Conservation (phyloP, 805 yeast genomes). For the Torulaspora maleeae region DNA sequence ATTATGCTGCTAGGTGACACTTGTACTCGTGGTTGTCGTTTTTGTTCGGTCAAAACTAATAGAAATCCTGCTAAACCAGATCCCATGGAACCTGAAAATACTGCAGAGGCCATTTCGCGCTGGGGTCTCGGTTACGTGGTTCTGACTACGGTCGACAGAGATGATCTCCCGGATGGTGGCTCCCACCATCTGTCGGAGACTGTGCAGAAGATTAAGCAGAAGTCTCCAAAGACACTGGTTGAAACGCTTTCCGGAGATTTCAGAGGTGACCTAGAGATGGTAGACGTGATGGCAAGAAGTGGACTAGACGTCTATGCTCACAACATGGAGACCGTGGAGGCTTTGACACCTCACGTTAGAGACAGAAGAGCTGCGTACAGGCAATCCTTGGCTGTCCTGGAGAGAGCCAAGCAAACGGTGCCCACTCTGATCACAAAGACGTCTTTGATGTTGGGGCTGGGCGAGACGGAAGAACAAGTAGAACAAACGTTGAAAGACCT, state of each 20-base stretch:
- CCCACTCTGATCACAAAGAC: conserved; percentile 84
- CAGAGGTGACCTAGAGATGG: conserved; percentile 82
- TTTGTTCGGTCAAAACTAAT: conserved; percentile 93
- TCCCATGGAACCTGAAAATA: conserved; percentile 94
- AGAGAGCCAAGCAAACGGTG: conserved; percentile 72
- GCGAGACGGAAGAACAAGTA: conserved; percentile 91
- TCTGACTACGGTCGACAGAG: conserved; percentile 94
- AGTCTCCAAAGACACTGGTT: conserved; percentile 86
- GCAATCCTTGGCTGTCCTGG: conserved; percentile 74
- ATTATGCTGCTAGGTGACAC: conserved; percentile 98
- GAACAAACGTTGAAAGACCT: conserved; percentile 70
- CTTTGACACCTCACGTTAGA: conserved; percentile 86
- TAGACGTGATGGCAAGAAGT: conserved; percentile 69
- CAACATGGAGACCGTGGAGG: conserved; percentile 95
- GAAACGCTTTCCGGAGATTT: conserved; percentile 96
- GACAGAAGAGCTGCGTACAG: conserved; percentile 95
- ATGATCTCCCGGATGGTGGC: conserved; percentile 91
- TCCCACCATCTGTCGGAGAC: conserved; percentile 87
- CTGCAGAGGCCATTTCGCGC: conserved; percentile 93
- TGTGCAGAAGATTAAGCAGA: conserved; percentile 72
- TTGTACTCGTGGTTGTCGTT: conserved; percentile 98
- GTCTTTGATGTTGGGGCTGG: conserved; percentile 92
- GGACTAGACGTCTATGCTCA: conserved; percentile 97
- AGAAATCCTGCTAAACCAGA: conserved; percentile 85
- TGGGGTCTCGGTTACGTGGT: conserved; percentile 99